A percentile compares a stretch with the other conserved stretches of the same genome.
Conservation (phyloP, 345 rosid species). For the Hypericum perforatum region DNA sequence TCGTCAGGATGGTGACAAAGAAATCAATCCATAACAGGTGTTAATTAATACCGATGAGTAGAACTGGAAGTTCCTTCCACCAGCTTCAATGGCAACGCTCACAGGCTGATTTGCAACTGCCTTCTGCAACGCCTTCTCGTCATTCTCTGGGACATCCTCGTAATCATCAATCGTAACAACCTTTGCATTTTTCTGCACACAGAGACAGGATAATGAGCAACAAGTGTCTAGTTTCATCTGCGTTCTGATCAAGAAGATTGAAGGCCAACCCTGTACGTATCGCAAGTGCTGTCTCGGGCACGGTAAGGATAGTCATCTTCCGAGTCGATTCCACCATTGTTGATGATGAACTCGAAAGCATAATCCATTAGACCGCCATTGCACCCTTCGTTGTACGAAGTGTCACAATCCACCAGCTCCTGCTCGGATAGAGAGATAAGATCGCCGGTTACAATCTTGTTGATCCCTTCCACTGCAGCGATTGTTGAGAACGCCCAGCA, state of each 20-base stretch:
- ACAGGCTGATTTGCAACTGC: slow-evolving; percentile 24
- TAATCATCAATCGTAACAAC: slow-evolving; percentile 23
- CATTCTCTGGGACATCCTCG: slow-evolving; percentile 20
- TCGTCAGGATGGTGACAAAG: too few species aligned
- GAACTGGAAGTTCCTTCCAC: slow-evolving; percentile 22
- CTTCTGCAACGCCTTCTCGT: slow-evolving; percentile 19
- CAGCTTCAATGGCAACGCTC: slow-evolving; percentile 27
- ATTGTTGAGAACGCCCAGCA: slow-evolving; percentile 31
- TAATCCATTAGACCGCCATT: slow-evolving; percentile 29
- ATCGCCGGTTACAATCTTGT: slow-evolving; percentile 26
- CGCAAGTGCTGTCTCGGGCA: slow-evolving; percentile 14
- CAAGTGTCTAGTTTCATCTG: neutral
- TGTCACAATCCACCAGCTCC: slow-evolving; percentile 25
- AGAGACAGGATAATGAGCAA: neutral
- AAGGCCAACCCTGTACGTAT: slow-evolving; percentile 15
- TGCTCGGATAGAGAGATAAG: slow-evolving; percentile 22
- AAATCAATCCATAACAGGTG: neutral
- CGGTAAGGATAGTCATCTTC: slow-evolving; percentile 21
- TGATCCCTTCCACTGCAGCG: slow-evolving; percentile 23
- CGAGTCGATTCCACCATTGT: slow-evolving; percentile 22
- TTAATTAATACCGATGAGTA: slow-evolving; percentile 14
- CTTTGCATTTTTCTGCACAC: slow-evolving; percentile 16
- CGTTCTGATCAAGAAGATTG: neutral
- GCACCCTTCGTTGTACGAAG: slow-evolving; percentile 18
- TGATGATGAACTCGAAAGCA: slow-evolving; percentile 20